Base-by-base conservation (phyloP, 495 filamentous ascomycete species). In the Elaphomyces granulatus region DNA sequence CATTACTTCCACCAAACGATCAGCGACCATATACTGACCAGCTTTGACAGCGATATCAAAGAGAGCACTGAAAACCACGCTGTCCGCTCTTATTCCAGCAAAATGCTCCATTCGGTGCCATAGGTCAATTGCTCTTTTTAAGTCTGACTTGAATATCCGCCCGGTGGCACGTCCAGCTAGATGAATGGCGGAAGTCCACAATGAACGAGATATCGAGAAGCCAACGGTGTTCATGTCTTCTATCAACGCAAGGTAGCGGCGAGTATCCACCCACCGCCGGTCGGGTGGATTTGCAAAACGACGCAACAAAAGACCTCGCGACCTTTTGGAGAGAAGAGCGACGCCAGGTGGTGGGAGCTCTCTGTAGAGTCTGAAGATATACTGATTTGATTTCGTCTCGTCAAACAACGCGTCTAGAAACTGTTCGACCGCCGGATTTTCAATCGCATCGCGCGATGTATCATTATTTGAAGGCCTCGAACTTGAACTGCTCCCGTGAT, bases 21-120 rank as follows among this genome's bases (percentile, higher is more conserved):
- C 81, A 1, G 83, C 86, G 28, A 96, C 74, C 2, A 61, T 61
- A 39, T 81, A 88, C 48, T 90, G 87, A 15, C 79, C 77, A 1
- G 86, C 75, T 56, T 87, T 92, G 34, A 81, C 74, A 20, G 88
- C 87, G 12, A 83, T 71, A 51, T 94, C 83, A 46, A 94, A 94
- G 20, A 98, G 72, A 39, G 93, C 81, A 55, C 83, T 88, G 64
- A 96, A 94, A 2, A 87, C 88, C 8, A 81, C 77, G 21, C 71
- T 64, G 45, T 75, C 81, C 21, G 65, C 70, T 44, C 61, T 50
- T n/a, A 86, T 55, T 3, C 72, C 68, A 14, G 75, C 75, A n/a
- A 74, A 56, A 19, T 70, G 59, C 56, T 96, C 90, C 80, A 94
- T 94, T 47, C 85, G 74, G 40, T 75, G 74, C 85, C 87, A 96